Evolutionary conservation across 768 basidiomycete species (phyloP).

Genomic region (Amanita polypyramis): DNA sequence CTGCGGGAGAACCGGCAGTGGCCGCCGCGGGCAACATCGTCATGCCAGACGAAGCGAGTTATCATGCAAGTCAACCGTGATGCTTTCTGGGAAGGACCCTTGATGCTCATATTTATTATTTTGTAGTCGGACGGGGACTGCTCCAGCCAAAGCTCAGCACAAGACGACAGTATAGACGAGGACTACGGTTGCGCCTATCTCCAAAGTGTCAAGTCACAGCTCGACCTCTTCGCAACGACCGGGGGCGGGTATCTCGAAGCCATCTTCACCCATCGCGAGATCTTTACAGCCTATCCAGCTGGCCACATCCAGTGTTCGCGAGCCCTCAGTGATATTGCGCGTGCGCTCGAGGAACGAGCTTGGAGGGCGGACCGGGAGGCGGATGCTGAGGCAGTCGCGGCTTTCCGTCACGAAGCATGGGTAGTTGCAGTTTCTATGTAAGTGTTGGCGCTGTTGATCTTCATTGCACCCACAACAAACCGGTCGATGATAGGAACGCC

Average conservation of each 20-base stretch:
- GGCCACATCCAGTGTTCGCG: slow-evolving; percentile 56
- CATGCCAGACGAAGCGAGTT: slow-evolving; percentile 34
- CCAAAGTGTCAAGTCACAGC: slow-evolving; percentile 44
- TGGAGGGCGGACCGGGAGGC: slow-evolving; percentile 66
- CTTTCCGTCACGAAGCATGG: slow-evolving; percentile 64
- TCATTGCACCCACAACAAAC: background rate
- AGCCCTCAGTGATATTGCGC: slow-evolving; percentile 57
- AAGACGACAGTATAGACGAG: slow-evolving; percentile 23
- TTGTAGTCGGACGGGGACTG: slow-evolving; percentile 34
- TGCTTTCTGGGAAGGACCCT: background rate
- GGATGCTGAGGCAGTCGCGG: slow-evolving; percentile 57
- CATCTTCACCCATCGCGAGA: slow-evolving; percentile 70
- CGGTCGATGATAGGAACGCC: background rate
- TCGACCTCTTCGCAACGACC: slow-evolving; percentile 46
- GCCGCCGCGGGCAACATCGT: slow-evolving; percentile 26
- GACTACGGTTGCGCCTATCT: slow-evolving; percentile 52
- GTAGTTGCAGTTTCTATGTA: slow-evolving; percentile 34
- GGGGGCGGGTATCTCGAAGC: slow-evolving; percentile 70
- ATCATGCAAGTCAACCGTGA: background rate
- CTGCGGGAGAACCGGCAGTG: slow-evolving; percentile 10
- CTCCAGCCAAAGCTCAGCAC: slow-evolving; percentile 33
- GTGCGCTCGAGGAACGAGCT: slow-evolving; percentile 46
- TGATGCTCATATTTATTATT: background rate
- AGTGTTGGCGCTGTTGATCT: slow-evolving; percentile 9
- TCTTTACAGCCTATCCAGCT: slow-evolving; percentile 48